These are phyloP conservation scores for Kodamaea alishanica DNA, from an alignment of 1,139 yeast genomes.

Conservation along the genomic window DNA sequence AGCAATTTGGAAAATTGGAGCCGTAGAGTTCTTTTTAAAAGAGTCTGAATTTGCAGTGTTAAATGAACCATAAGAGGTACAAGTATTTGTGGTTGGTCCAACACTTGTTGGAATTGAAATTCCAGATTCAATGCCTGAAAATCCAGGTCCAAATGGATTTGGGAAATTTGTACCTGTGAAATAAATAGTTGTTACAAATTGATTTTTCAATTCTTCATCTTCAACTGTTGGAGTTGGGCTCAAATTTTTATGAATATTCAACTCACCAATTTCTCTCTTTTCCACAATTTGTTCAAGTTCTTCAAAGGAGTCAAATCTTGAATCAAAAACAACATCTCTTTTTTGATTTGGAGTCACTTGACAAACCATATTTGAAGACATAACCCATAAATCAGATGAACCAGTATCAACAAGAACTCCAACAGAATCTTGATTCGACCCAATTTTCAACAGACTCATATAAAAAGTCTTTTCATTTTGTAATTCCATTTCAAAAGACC, in stretches of 20 bases:
- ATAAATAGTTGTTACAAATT: no score
- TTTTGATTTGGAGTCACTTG: constrained; percentile 1
- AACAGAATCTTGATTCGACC: constrained; percentile 29
- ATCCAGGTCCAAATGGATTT: no score
- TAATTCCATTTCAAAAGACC: constrained; percentile 36
- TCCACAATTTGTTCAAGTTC: constrained; percentile 1
- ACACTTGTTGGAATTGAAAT: no score
- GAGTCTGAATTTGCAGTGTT: constrained; percentile 31
- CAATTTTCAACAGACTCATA: constrained; percentile 38
- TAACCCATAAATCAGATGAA: constrained; percentile 47
- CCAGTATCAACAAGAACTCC: constrained; percentile 44
- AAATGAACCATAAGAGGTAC: constrained; percentile 41
- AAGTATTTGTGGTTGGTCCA: constrained; percentile 19
- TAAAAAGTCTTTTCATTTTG: constrained; percentile 48
- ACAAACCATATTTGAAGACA: constrained; percentile 33
- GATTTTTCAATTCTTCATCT: no score
- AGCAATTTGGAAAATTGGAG: constrained; percentile 37
- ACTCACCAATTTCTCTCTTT: not conserved
- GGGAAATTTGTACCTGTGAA: no score
- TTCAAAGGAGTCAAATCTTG: no score
- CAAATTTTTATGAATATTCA: no score
- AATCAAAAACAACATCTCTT: not conserved
- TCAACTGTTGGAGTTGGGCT: no score
- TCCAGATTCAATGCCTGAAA: no score
- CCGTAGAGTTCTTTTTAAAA: constrained; percentile 31